Conservation (phyloP, 108 stramenopile genomes). For the Mayamaea pseudoterrestris region DNA sequence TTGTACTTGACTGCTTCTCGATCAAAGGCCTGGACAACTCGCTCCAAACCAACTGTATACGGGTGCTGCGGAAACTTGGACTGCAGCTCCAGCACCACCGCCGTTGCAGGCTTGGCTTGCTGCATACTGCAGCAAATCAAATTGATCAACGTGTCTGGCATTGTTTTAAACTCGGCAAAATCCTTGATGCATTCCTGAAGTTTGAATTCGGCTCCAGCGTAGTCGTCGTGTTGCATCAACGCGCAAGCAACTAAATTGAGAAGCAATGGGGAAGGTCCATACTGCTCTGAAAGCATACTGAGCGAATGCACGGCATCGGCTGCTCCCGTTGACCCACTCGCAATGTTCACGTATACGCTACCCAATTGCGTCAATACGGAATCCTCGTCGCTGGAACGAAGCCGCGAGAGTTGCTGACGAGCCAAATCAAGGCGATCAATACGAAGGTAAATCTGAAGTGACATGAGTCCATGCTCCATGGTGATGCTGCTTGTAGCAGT, state of each 20-base stretch:
- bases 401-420: conserved; percentile 32
- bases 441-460: conserved; percentile 85
- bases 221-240: conserved; percentile 81
- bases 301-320: conserved; percentile 86
- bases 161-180: conserved; percentile 20
- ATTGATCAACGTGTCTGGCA: conserved; percentile 83
- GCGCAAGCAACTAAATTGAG: conserved; percentile 85
- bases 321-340: conserved; percentile 54
- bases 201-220: conserved; percentile 64
- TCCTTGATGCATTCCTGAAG: conserved; percentile 63
- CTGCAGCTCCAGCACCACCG: conserved; percentile 32
- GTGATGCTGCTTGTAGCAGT: conserved; percentile 33
- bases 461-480: conserved; percentile 82
- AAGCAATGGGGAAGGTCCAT: conserved; percentile 76
- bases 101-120: conserved; percentile 40
- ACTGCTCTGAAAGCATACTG: conserved; percentile 88
- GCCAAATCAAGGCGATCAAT: conserved; percentile 94
- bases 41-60: conserved; percentile 49
- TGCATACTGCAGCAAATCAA: conserved; percentile 78
- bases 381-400: conserved; percentile 88
- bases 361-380: conserved; percentile 88
- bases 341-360: conserved; percentile 73
- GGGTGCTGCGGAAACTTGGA: conserved; percentile 45
- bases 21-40: conserved; percentile 73
- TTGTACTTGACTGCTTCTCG: conserved; percentile 75